These are phyloP conservation scores for Silybum marianum DNA, from an alignment of 129 eudicot genomes.

Conservation along the genomic window DNA sequence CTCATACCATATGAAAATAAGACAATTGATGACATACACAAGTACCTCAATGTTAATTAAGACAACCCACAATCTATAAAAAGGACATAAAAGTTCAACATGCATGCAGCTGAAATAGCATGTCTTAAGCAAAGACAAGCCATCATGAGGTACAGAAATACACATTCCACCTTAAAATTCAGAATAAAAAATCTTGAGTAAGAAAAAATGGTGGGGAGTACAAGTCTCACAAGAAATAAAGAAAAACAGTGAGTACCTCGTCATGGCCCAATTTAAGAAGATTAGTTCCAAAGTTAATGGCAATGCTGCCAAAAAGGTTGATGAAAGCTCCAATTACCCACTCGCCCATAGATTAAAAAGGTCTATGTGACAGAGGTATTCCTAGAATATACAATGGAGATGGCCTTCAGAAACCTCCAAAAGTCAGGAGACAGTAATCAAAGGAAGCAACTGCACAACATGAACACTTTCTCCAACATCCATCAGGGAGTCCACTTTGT, in stretches of 20 bases:
- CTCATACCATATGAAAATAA: background rate
- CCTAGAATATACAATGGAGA: conserved; percentile 10
- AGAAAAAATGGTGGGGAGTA: too few relatives aligned
- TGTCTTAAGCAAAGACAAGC: background rate
- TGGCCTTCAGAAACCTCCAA: conserved; percentile 6
- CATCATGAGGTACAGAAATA: background rate
- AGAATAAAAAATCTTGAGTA: too few relatives aligned
- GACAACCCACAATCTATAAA: background rate
- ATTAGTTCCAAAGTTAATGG: conserved; percentile 95
- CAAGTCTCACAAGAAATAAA: background rate
- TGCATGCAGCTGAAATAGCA: conserved; percentile 4
- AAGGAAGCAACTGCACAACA: conserved; percentile 26
- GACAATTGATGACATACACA: too few relatives aligned
- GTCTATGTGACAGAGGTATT: conserved; percentile 21
- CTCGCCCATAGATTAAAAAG: conserved; percentile 75
- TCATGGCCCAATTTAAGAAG: conserved; percentile 97
- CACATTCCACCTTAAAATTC: background rate
- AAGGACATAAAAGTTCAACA: background rate
- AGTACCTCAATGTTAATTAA: too few relatives aligned
- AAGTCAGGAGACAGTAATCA: conserved; percentile 22
- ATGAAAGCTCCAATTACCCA: conserved; percentile 98
- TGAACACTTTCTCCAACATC: conserved; percentile 25
- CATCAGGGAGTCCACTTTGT: conserved; percentile 27
- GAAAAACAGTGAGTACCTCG: conserved; percentile 57
- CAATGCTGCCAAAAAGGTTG: conserved; percentile 92